Conservation (phyloP, 2,329 filamentous ascomycete species). For the Trichoderma simmonsii region DNA sequence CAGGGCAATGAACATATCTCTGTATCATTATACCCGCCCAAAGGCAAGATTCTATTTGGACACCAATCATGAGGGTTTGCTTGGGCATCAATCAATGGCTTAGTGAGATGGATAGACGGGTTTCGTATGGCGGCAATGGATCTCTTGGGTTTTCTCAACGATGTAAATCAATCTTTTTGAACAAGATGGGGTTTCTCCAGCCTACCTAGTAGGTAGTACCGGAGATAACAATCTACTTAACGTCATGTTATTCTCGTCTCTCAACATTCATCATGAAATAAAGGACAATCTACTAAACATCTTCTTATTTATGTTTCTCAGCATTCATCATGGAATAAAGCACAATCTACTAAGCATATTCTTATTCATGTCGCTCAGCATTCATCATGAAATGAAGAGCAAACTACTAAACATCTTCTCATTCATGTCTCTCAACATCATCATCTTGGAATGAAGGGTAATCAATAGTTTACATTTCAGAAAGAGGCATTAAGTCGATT, state of each 20-base stretch:
- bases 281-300: too few species aligned
- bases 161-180: not conserved
- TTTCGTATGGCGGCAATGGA: not conserved
- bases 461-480: not conserved
- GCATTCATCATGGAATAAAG: not conserved
- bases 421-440: not conserved
- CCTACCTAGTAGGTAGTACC: not conserved
- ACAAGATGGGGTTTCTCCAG: not conserved
- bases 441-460: not conserved
- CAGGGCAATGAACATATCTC: conserved; percentile 5
- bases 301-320: too few species aligned
- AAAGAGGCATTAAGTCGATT: not conserved
- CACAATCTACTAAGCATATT: too few species aligned
- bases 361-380: too few species aligned
- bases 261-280: not conserved
- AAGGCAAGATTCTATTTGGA: not conserved
- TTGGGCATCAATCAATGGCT: not conserved
- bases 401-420: not conserved
- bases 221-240: not conserved
- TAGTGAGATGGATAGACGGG: conserved; percentile 4
- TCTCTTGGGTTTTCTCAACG: not conserved
- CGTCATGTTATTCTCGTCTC: too few species aligned
- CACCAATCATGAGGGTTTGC: not conserved
- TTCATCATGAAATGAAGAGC: not conserved
- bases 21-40: conserved; percentile 18